Evolutionary conservation across 2,329 filamentous ascomycete species (phyloP), one percentile per base, ranked within the genome.

Genomic region (Dactylellina leptospora): DNA sequence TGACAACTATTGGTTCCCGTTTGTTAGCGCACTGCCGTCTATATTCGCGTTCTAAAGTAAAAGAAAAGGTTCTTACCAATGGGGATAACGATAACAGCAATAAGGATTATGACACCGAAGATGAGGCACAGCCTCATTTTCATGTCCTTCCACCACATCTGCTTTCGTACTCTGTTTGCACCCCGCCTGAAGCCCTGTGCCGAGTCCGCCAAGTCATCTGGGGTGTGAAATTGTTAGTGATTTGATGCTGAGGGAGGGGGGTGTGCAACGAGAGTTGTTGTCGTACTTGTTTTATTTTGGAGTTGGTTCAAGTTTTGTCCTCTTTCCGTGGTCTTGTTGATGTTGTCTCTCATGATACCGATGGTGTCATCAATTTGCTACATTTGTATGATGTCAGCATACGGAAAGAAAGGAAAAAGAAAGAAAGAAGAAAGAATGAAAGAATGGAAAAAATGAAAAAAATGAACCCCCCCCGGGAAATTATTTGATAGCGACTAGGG

Each of bases 101-200:
- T 86, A 77, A 99, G 85, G 77, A 97, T 86, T 80, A 97, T 90
- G 81, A 99, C 90, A 78, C 93, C 95, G 70, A 88, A 85, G 79
- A 96, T 90, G 77, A 99, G 84, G 83, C 93, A 97, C 85, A 97
- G 95, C 81, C 95, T 89, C 95, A 99, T 99, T 88, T 97, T 97
- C 92, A 97, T 96, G 80, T 97, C 93, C 86, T 97, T 97, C 93
- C 93, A 97, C 93, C 93, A 97, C 93, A 97, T 97, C 82, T 96
- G 89, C 85, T 93, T 93, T 81, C 95, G 88, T 77, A 99, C 93
- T 78, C 92, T 86, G 85, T 97, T 99, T 82, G 96, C 95, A 75
- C 95, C 93, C 76, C 93, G 89, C 78, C 93, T 91, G 87, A 99
- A 99, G 74, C 92, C 92, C 81, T 96, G 92, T 70, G 95, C 93